Conservation (phyloP, 208 protist species). For the Acanthamoeba healyi region DNA sequence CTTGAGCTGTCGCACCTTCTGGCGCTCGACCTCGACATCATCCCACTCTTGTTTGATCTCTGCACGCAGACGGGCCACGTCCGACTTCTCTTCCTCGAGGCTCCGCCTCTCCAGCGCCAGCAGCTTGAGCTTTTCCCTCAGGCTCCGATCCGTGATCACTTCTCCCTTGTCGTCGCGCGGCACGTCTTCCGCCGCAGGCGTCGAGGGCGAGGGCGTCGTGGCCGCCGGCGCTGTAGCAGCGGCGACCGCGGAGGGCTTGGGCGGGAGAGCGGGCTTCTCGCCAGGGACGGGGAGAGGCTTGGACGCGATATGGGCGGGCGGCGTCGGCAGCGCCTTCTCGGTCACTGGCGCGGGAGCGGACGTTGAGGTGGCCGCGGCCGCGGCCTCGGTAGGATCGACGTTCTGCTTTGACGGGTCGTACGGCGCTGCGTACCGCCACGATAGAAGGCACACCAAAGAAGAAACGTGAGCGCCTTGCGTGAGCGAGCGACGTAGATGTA, state of each 20-base stretch:
- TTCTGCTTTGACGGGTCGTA: not conserved
- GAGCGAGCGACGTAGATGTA: not conserved
- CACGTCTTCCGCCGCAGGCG: not conserved
- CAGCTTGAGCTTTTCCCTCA: constrained; percentile 50
- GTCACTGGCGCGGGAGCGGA: not conserved
- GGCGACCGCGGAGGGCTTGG: not conserved
- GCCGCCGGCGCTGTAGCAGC: not conserved
- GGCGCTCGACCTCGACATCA: constrained; percentile 32
- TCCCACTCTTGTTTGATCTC: constrained; percentile 29
- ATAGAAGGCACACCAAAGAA: too few relatives aligned
- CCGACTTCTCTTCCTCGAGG: constrained; percentile 29
- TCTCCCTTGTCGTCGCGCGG: constrained; percentile 26
- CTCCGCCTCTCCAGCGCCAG: constrained; percentile 27
- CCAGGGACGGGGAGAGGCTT: constrained; percentile 15
- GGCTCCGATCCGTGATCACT: not conserved
- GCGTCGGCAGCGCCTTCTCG: constrained; percentile 46
- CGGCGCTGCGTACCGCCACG: too few relatives aligned
- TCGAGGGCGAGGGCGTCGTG: not conserved
- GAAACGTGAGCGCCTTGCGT: not conserved
- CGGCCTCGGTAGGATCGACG: not conserved
- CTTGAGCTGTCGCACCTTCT: constrained; percentile 60
- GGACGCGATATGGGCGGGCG: not conserved
- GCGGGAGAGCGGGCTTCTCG: not conserved
- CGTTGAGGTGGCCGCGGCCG: not conserved
- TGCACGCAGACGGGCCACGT: not conserved